Conservation (phyloP, 78 protist genomes). For the Chrysochromulina parva region DNA sequence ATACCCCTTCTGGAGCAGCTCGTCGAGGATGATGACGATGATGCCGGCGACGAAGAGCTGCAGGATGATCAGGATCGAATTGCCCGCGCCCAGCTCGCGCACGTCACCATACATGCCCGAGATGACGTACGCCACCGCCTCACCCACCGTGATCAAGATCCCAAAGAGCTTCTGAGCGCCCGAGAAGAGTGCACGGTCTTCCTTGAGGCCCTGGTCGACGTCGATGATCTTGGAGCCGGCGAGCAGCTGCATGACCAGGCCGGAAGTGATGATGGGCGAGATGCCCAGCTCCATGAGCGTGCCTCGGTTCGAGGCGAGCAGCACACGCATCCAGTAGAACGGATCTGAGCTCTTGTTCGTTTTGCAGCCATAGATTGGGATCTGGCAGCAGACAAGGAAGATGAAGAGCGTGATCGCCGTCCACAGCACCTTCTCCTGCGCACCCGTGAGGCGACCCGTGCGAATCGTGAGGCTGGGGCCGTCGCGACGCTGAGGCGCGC, state of each 20-base stretch:
- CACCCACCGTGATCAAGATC: constrained; percentile 91
- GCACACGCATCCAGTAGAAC: constrained; percentile 98
- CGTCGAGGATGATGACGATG: constrained; percentile 95
- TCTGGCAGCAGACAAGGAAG: constrained; percentile 97
- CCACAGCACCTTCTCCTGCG: constrained; percentile 93
- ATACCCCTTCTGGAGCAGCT: constrained; percentile 98
- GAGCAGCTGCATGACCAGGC: constrained; percentile 92
- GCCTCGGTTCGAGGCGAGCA: constrained; percentile 99
- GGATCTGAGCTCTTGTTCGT: constrained; percentile 91
- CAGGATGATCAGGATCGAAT: constrained; percentile 89
- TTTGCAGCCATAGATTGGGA: constrained; percentile 96
- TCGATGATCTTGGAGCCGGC: constrained; percentile 96
- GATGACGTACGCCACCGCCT: constrained; percentile 94
- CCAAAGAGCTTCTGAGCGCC: constrained; percentile 83
- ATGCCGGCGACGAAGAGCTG: constrained; percentile 98
- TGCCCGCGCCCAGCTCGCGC: constrained; percentile 84
- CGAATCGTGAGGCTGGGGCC: no score
- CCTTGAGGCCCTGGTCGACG: constrained; percentile 89
- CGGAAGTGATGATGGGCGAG: constrained; percentile 97
- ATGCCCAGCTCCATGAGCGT: constrained; percentile 99
- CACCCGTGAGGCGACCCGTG: background rate
- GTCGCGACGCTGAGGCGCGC: no score
- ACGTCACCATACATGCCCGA: constrained; percentile 98
- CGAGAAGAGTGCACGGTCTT: constrained; percentile 67
- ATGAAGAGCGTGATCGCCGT: constrained; percentile 93